Conservation (phyloP, 495 filamentous ascomycete genomes). For the Tuber indicum region DNA sequence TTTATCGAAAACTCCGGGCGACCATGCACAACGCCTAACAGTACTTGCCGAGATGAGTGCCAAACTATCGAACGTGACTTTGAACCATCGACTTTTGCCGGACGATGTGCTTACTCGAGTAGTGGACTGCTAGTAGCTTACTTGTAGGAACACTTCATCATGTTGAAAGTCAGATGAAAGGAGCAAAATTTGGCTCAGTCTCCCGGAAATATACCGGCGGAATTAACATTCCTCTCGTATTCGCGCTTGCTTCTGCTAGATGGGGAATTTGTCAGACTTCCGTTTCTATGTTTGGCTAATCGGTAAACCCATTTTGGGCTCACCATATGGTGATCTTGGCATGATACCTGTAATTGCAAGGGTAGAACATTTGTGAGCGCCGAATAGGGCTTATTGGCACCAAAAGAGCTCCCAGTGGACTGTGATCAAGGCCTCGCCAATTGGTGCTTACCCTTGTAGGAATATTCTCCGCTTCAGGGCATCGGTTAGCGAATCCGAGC, state of each 20-base stretch:
- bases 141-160: not conserved
- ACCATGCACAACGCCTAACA: conserved; percentile 22
- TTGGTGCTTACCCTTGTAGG: conserved; percentile 35
- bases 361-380: not conserved
- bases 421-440: not conserved
- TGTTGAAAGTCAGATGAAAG: not conserved
- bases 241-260: not conserved
- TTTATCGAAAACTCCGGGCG: conserved; percentile 40
- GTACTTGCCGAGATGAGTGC: conserved; percentile 37
- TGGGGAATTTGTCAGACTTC: not conserved
- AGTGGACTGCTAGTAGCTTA: not conserved
- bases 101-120: not conserved
- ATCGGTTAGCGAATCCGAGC: conserved; percentile 37
- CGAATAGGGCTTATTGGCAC: not conserved
- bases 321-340: not conserved
- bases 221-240: not conserved
- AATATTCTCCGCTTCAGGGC: conserved; percentile 35
- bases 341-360: not conserved
- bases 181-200: not conserved
- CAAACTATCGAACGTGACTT: conserved; percentile 17
- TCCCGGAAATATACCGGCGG: not conserved
- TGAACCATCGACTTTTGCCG: not conserved
- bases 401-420: not conserved
- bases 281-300: not conserved
- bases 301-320: not conserved